Base-by-base conservation (phyloP, 2,329 filamentous ascomycete genomes). In the Stemphylium lycopersici region DNA sequence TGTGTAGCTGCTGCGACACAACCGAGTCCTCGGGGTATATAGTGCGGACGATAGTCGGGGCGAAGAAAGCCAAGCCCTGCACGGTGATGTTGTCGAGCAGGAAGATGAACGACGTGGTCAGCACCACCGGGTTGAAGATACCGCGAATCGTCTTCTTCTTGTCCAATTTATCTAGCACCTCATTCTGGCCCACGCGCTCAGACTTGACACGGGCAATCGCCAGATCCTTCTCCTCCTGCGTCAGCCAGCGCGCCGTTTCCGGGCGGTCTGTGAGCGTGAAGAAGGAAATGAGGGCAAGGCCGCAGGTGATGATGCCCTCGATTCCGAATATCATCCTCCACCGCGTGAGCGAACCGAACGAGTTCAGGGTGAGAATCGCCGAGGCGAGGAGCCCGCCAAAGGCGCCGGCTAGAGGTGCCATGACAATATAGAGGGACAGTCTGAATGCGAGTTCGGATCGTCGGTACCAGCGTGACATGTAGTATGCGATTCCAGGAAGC, bases 291-390 rank as follows among this genome's bases (percentile, higher is more conserved):
- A 90, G n/a, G 0, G 82, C 79, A 0, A 90, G 71, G 0, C 79
- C 78, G 55, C 77, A 78, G 1, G 84, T 86, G 59, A 89, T 83
- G 62, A 89, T 84, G 16, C 88, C 88, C 68, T 90, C 88, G n/a
- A 90, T 84, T 3, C 81, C 82, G 49, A 90, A 90, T 46, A 90
- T 88, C 86, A 89, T 89, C 6, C 87, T 78, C 88, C 88, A 90
- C 4, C 72, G 75, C 20, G 75, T 76, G 0, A 89, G 72, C 3
- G 77, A 69, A 6, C 85, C 87, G 56, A 90, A 84, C 53, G 78
- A 72, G 48, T 83, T 75, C 1, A 91, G 78, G 2, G 76, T 85
- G 16, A 90, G 78, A 58, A 91, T 90, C 1, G 77, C 87, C 4
- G 75, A 79, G 1, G 79, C 79, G 0, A 91, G 77, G 0, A 91